Evolutionary conservation across 805 yeast species (phyloP).

Genomic region (Candida dajiaensis): DNA sequence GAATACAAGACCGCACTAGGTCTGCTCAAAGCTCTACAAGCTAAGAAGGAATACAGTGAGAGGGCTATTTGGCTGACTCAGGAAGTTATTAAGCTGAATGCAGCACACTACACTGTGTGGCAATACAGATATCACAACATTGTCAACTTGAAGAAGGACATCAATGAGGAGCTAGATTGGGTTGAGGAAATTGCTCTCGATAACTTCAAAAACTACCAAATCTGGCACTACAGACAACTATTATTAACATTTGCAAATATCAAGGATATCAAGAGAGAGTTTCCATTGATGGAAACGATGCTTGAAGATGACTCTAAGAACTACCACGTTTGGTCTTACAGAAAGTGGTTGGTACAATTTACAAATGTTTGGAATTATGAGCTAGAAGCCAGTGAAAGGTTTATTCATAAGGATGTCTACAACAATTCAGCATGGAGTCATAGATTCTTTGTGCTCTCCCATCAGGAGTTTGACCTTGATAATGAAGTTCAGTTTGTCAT

Average conservation of each 20-base stretch:
- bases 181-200: conserved; percentile 66
- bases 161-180: conserved; percentile 66
- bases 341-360: conserved; percentile 71
- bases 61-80: conserved; percentile 68
- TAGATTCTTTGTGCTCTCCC: conserved; percentile 53
- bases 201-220: conserved; percentile 88
- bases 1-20: conserved; percentile 65
- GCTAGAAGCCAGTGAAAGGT: conserved; percentile 39
- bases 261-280: conserved; percentile 50
- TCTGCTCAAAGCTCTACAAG: conserved; percentile 52
- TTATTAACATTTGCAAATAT: conserved; percentile 36
- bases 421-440: conserved; percentile 96
- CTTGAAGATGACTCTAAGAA: conserved; percentile 78
- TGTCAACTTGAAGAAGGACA: conserved; percentile 29
- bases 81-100: conserved; percentile 56
- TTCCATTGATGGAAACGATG: conserved; percentile 60
- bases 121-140: conserved; percentile 55
- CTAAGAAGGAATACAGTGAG: conserved; percentile 53
- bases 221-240: conserved; percentile 90
- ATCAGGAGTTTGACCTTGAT: conserved; percentile 11
- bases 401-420: conserved; percentile 58
- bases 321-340: conserved; percentile 94
- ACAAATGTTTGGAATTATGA: conserved; percentile 50
- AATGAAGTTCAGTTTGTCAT: conserved; percentile 51
- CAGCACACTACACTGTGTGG: conserved; percentile 95